These are phyloP conservation scores for Trichophyton rubrum DNA, from an alignment of 2,329 filamentous ascomycete species.

Conservation along the genomic window DNA sequence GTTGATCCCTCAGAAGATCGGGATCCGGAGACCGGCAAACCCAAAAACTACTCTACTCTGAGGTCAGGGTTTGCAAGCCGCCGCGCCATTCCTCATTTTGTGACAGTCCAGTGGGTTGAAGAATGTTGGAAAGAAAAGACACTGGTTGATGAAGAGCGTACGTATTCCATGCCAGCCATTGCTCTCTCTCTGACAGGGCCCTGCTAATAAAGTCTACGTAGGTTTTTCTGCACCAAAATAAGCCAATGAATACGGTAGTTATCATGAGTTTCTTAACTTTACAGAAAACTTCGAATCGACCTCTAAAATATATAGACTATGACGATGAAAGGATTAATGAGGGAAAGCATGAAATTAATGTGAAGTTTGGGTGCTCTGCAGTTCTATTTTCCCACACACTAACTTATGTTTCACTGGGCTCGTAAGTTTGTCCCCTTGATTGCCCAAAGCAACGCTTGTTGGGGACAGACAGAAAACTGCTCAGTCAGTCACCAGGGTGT, in stretches of 20 bases:
- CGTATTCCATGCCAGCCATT: conserved; percentile 8
- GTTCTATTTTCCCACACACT: no score
- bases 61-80: conserved; percentile 19
- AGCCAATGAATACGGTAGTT: background rate
- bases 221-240: background rate
- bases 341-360: no score
- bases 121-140: conserved; percentile 71
- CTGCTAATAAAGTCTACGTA: background rate
- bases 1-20: conserved; percentile 25
- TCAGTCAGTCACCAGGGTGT: no score
- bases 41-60: conserved; percentile 33
- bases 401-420: no score
- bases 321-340: no score
- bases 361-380: no score
- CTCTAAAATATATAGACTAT: no score
- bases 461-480: no score
- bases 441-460: no score
- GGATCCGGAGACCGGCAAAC: conserved; percentile 33
- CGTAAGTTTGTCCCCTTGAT: no score
- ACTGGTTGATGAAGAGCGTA: conserved; percentile 62
- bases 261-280: no score
- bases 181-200: background rate
- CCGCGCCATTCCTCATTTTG: conserved; percentile 51
- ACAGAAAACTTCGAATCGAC: no score
- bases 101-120: conserved; percentile 59